A percentile compares a stretch with the other conserved stretches of the same genome.
These are phyloP conservation scores for Penicillium mononematosum DNA, from an alignment of 495 filamentous ascomycete species.

Conservation along the genomic window DNA sequence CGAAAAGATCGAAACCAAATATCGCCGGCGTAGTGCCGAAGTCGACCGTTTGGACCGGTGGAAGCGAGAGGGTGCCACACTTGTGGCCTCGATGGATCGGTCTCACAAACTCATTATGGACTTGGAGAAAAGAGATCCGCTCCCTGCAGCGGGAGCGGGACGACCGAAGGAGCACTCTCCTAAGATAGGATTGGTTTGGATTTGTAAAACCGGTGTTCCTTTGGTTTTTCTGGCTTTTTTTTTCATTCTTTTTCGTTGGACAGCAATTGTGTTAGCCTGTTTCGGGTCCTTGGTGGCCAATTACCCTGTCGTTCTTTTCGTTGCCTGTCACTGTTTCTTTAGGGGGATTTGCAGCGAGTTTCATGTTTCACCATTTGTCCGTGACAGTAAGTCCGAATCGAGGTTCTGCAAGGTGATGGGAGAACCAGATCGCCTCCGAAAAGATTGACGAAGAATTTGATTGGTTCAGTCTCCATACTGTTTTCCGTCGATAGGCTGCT, in stretches of 20 bases:
- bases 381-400: slow-evolving; percentile 34
- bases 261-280: slow-evolving; percentile 19
- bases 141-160: slow-evolving; percentile 45
- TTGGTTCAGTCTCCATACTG: slow-evolving; percentile 20
- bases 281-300: slow-evolving; percentile 25
- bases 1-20: slow-evolving; percentile 88
- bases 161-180: slow-evolving; percentile 36
- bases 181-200: slow-evolving; percentile 22
- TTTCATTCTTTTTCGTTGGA: neutral
- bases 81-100: slow-evolving; percentile 78
- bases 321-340: slow-evolving; percentile 22
- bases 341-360: slow-evolving; percentile 24
- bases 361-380: slow-evolving; percentile 38
- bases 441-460: slow-evolving; percentile 19
- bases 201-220: slow-evolving; percentile 14
- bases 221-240: neutral
- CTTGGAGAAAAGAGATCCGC: slow-evolving; percentile 62
- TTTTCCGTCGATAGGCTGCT: slow-evolving; percentile 22
- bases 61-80: slow-evolving; percentile 66
- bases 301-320: slow-evolving; percentile 18
- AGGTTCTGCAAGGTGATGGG: slow-evolving; percentile 35
- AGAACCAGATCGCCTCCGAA: slow-evolving; percentile 27
- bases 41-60: slow-evolving; percentile 76
- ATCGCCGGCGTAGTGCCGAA: slow-evolving; percentile 72
- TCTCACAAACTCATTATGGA: slow-evolving; percentile 61